Evolutionary conservation across 1,139 yeast species (phyloP).

Genomic region (Martiniozyma asiatica): DNA sequence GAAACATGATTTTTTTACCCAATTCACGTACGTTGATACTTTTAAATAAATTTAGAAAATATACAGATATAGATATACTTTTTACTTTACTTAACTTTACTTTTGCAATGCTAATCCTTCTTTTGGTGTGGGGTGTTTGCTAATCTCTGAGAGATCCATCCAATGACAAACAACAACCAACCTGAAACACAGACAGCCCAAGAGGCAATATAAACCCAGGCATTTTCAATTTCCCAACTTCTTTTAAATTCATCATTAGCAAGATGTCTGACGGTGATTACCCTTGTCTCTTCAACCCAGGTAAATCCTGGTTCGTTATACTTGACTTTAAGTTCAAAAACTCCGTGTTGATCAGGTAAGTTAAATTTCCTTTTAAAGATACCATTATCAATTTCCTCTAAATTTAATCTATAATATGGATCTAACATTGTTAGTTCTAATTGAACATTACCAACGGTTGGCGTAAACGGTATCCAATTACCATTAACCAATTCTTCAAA

Average conservation of each 20-base stretch:
- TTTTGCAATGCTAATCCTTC: slow-evolving; percentile 14
- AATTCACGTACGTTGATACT: too few species aligned
- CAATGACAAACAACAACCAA: slow-evolving; percentile 64
- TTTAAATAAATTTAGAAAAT: too few species aligned
- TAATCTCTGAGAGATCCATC: too few species aligned
- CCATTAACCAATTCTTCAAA: slow-evolving; percentile 49
- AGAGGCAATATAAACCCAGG: slow-evolving; percentile 82
- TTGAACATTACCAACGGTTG: slow-evolving; percentile 43
- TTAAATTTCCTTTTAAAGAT: slow-evolving; percentile 47
- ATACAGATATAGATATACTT: too few species aligned
- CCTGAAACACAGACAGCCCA: slow-evolving; percentile 57
- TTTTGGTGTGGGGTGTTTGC: too few species aligned
- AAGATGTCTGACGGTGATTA: slow-evolving; percentile 82
- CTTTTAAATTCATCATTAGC: slow-evolving; percentile 94
- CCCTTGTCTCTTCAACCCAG: slow-evolving; percentile 50
- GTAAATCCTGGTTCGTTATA: slow-evolving; percentile 74
- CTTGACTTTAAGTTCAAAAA: slow-evolving; percentile 76
- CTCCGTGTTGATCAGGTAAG: slow-evolving; percentile 93
- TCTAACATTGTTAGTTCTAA: slow-evolving; percentile 84
- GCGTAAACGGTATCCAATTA: slow-evolving; percentile 61
- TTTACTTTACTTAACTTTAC: too few species aligned
- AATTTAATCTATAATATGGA: slow-evolving; percentile 78
- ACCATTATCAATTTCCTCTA: slow-evolving; percentile 27
- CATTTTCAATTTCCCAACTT: slow-evolving; percentile 84
- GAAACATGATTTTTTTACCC: too few species aligned